Evolutionary conservation across 495 filamentous ascomycete genomes (phyloP).

Genomic region (Evansstolkia leycettana): DNA sequence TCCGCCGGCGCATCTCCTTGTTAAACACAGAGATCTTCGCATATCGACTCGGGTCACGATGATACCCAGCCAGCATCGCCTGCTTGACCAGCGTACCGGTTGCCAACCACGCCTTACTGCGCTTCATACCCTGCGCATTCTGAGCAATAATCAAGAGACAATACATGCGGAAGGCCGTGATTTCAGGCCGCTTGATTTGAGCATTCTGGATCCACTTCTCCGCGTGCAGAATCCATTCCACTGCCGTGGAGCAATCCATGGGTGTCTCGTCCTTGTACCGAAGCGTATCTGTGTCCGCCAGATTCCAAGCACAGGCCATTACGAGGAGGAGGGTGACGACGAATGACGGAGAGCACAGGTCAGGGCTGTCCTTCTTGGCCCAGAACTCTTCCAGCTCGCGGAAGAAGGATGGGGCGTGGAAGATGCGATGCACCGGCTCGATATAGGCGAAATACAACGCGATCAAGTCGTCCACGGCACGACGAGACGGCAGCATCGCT

Average conservation of each 20-base stretch:
- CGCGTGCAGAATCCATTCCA: conserved; percentile 51
- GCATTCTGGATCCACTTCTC: conserved; percentile 49
- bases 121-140: conserved; percentile 40
- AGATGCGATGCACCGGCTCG: conserved; percentile 43
- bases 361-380: conserved; percentile 17
- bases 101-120: conserved; percentile 47
- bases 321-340: conserved; percentile 49
- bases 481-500: conserved; percentile 25
- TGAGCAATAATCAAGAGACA: conserved; percentile 48
- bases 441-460: conserved; percentile 40
- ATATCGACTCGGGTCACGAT: conserved; percentile 41
- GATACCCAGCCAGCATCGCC: conserved; percentile 44
- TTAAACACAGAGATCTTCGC: conserved; percentile 40
- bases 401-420: conserved; percentile 47
- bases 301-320: conserved; percentile 47
- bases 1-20: conserved; percentile 53
- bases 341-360: conserved; percentile 28
- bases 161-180: conserved; percentile 43
- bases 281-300: conserved; percentile 19
- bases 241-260: conserved; percentile 35
- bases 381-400: conserved; percentile 41
- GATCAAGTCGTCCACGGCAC: conserved; percentile 38
- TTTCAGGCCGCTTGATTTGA: conserved; percentile 40
- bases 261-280: conserved; percentile 38
- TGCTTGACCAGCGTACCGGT: conserved; percentile 44